Conservation (phyloP, 768 basidiomycete species). For the Amanita molliuscula region DNA sequence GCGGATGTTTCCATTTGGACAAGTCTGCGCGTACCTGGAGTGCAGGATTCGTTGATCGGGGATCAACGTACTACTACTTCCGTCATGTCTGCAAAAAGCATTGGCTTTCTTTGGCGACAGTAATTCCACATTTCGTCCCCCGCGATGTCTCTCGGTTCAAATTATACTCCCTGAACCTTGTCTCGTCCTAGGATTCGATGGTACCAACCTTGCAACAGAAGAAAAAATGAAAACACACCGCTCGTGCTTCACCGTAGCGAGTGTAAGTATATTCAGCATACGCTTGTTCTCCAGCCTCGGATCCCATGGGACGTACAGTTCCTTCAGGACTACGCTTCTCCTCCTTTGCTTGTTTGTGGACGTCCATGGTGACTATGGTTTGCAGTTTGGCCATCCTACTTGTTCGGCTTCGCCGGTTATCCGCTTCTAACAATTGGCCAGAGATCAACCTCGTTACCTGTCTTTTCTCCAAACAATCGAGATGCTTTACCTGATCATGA, state of each 20-base stretch:
- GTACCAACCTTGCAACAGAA: constrained; percentile 12
- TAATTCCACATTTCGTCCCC: constrained; percentile 17
- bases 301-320: constrained; percentile 11
- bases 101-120: constrained; percentile 9
- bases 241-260: constrained; percentile 11
- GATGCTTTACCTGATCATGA: not conserved
- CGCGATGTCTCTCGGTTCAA: constrained; percentile 14
- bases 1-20: constrained; percentile 21
- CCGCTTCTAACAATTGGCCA: not conserved
- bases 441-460: not conserved
- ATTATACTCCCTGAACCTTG: constrained; percentile 21
- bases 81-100: constrained; percentile 21
- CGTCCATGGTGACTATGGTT: not conserved
- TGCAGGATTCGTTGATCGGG: constrained; percentile 44
- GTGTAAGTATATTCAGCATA: constrained; percentile 10
- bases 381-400: not conserved
- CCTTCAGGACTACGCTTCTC: constrained; percentile 4
- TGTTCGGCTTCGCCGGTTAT: not conserved
- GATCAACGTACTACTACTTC: constrained; percentile 37
- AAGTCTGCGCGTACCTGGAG: constrained; percentile 22
- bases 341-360: not conserved
- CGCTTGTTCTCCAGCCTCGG: constrained; percentile 12
- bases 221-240: constrained; percentile 8
- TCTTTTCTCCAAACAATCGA: not conserved
- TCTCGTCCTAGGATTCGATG: constrained; percentile 25